Conservation (phyloP, 257 asterid genomes). For the Penstemon davidsonii region DNA sequence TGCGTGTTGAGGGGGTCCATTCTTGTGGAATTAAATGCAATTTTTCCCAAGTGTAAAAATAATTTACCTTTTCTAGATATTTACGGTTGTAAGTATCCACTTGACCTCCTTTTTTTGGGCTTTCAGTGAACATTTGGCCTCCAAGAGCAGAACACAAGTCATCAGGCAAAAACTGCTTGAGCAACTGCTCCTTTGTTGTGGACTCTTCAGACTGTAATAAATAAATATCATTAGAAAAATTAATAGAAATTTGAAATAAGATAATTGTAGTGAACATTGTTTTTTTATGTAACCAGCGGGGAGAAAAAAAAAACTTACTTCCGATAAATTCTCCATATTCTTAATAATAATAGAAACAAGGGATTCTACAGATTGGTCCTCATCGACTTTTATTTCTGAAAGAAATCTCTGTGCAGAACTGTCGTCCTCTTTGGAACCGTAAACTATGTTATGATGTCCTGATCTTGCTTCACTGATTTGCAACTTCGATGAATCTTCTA, state of each 20-base stretch:
- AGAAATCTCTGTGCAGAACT: constrained; percentile 62
- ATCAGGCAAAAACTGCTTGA: constrained; percentile 67
- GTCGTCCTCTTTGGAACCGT: constrained; percentile 90
- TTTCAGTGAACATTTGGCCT: constrained; percentile 45
- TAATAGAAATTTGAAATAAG: not conserved
- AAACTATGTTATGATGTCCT: constrained; percentile 35
- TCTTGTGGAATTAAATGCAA: too few species aligned
- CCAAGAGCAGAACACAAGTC: constrained; percentile 53
- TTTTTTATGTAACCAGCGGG: not conserved
- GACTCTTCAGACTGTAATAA: constrained; percentile 58
- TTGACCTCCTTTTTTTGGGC: constrained; percentile 36
- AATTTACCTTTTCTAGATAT: constrained; percentile 42
- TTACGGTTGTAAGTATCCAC: constrained; percentile 36
- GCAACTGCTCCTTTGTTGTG: constrained; percentile 55
- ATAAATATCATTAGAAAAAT: constrained; percentile 4
- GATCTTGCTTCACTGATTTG: constrained; percentile 53
- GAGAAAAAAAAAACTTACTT: constrained; percentile 40
- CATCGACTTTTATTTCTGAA: constrained; percentile 55
- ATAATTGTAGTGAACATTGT: constrained; percentile 8
- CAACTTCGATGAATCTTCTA: constrained; percentile 69
- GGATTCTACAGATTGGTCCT: constrained; percentile 63
- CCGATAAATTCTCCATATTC: constrained; percentile 52
- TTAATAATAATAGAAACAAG: constrained; percentile 62
- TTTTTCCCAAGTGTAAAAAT: not conserved
- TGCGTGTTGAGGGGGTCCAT: too few species aligned